phyloP scores from a whole-genome alignment of 495 filamentous ascomycete genomes.

The Hypomontagnella submonticulosa region DNA sequence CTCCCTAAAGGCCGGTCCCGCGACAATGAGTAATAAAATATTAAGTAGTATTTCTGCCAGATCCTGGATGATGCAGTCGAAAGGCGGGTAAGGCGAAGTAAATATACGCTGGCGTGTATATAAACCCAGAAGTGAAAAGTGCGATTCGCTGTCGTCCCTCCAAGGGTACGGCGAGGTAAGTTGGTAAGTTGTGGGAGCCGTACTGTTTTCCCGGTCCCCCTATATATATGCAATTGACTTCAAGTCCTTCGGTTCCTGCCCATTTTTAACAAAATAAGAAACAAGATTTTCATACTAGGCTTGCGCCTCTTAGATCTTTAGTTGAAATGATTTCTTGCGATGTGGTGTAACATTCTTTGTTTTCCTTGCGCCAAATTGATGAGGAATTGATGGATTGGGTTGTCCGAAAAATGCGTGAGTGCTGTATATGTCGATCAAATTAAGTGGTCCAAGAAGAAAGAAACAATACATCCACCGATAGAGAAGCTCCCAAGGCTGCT shows the following conservation, averaged over 20 bases:
- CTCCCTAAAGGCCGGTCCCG: conserved; percentile 37
- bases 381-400: conserved; percentile 4
- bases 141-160: conserved; percentile 16
- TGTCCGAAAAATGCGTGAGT: conserved; percentile 16
- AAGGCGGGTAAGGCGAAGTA: conserved; percentile 13
- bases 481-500: background rate
- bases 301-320: conserved; percentile 47
- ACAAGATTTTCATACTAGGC: conserved; percentile 40
- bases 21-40: conserved; percentile 36
- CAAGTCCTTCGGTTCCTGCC: conserved; percentile 39
- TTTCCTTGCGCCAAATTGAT: conserved; percentile 15
- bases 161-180: conserved; percentile 19
- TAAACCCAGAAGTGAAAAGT: conserved; percentile 35
- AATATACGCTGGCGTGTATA: conserved; percentile 25
- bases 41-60: conserved; percentile 27
- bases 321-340: conserved; percentile 36
- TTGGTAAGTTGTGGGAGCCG: conserved; percentile 21
- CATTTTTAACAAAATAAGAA: conserved; percentile 35
- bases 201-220: conserved; percentile 42
- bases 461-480: background rate
- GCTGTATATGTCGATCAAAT: conserved; percentile 24
- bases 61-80: background rate
- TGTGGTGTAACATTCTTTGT: conserved; percentile 19
- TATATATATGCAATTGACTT: conserved; percentile 27
- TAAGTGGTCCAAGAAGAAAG: background rate